Evolutionary conservation across 192 early-diverging fungal genomes (phyloP).

Genomic region (Phycomyces nitens): DNA sequence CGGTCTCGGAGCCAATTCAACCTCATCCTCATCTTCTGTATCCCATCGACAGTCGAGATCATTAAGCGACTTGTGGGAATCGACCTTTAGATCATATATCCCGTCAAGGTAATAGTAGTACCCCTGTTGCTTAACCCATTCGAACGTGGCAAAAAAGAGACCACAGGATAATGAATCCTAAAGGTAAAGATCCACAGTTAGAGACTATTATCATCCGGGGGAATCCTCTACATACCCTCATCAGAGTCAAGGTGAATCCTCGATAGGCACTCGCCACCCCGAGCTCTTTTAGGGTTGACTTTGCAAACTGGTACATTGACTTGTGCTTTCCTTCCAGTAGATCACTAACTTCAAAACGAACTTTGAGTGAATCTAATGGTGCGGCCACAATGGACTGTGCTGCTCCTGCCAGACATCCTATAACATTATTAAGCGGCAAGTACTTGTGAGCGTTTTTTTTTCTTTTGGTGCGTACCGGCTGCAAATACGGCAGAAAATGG

Average conservation of each 20-base stretch:
- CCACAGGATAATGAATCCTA: slow-evolving; percentile 73
- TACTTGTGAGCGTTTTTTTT: too few relatives aligned
- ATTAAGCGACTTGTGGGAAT: slow-evolving; percentile 22
- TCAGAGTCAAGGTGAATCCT: slow-evolving; percentile 49
- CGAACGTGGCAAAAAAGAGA: slow-evolving; percentile 75
- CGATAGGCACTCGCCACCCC: slow-evolving; percentile 53
- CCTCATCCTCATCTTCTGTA: slow-evolving; percentile 8
- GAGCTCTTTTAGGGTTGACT: slow-evolving; percentile 51
- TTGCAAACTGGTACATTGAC: slow-evolving; percentile 65
- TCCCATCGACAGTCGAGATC: slow-evolving; percentile 22
- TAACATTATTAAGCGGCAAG: too few relatives aligned
- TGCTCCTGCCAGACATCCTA: slow-evolving; percentile 64
- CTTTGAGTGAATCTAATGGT: slow-evolving; percentile 69
- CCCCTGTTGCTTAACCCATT: slow-evolving; percentile 69
- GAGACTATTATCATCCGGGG: not conserved
- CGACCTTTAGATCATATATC: slow-evolving; percentile 42
- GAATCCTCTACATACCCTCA: slow-evolving; percentile 35
- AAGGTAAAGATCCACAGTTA: not conserved
- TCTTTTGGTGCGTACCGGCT: slow-evolving; percentile 30
- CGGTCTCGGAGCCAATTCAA: not conserved
- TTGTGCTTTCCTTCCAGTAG: slow-evolving; percentile 65
- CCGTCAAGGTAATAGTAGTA: slow-evolving; percentile 60
- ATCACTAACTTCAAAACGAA: slow-evolving; percentile 73
- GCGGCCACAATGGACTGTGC: slow-evolving; percentile 72
- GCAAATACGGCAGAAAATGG: slow-evolving; percentile 50